Conservation (phyloP, 2,329 filamentous ascomycete species). For the Penicillium freii region DNA sequence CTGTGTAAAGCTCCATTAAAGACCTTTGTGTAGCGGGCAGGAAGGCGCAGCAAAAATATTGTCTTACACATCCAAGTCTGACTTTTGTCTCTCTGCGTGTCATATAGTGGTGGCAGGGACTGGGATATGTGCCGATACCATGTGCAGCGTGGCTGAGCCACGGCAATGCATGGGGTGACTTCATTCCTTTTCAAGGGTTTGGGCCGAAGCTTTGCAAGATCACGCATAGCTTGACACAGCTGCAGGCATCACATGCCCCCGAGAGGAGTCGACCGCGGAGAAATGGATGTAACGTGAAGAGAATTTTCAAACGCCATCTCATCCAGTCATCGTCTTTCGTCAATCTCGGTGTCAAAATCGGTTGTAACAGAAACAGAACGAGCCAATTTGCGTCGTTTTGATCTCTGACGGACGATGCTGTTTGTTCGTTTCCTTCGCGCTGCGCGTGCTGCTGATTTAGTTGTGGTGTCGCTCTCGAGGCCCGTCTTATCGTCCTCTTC, state of each 20-base stretch:
- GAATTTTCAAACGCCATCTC: not conserved
- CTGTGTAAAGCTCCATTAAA: not conserved
- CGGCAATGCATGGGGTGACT: not conserved
- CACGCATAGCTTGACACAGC: not conserved
- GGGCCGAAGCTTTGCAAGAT: not conserved
- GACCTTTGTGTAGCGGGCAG: not conserved
- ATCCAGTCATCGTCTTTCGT: constrained; percentile 10
- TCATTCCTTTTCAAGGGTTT: not conserved
- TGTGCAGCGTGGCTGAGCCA: constrained; percentile 7
- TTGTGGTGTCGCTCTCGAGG: constrained; percentile 5
- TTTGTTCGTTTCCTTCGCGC: constrained; percentile 5
- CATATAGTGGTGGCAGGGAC: not conserved
- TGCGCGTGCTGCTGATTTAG: constrained; percentile 2
- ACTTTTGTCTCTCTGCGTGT: not conserved
- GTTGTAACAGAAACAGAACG: constrained; percentile 18
- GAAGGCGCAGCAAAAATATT: not conserved
- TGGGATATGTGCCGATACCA: constrained; percentile 4
- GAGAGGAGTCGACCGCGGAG: not conserved
- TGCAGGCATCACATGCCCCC: not conserved
- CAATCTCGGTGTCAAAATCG: constrained; percentile 25
- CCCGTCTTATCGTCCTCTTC: constrained; percentile 17
- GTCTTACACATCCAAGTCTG: constrained; percentile 1
- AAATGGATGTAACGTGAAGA: not conserved
- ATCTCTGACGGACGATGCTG: constrained; percentile 18
- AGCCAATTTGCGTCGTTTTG: constrained; percentile 29